Conservation (phyloP, 1,284 basidiomycete genomes). For the Fomes fomentarius region DNA sequence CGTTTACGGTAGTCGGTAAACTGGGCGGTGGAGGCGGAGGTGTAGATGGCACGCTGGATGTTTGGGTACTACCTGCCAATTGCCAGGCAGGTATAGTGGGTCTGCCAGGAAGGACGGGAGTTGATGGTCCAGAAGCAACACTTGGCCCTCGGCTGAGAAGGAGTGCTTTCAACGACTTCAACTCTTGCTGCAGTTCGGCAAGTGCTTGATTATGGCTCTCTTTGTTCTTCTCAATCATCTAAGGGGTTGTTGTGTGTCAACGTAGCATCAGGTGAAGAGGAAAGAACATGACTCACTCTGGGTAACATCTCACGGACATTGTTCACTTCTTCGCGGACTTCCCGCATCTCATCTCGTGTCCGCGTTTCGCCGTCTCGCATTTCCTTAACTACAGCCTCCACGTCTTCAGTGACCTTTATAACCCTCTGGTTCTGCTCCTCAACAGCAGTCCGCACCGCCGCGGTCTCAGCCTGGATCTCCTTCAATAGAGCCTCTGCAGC, state of each 20-base stretch:
- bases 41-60: constrained; percentile 25
- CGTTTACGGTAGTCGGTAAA: constrained; percentile 24
- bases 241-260: not conserved
- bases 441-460: constrained; percentile 73
- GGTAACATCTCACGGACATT: constrained; percentile 91
- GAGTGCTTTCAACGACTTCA: constrained; percentile 93
- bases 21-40: constrained; percentile 21
- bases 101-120: constrained; percentile 54
- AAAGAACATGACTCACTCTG: constrained; percentile 56
- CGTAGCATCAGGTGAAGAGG: not conserved
- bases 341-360: constrained; percentile 89
- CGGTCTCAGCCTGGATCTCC: constrained; percentile 81
- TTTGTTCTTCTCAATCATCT: constrained; percentile 96
- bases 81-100: constrained; percentile 92
- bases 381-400: constrained; percentile 77
- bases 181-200: constrained; percentile 88
- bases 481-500: constrained; percentile 84
- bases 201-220: constrained; percentile 81
- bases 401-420: constrained; percentile 77
- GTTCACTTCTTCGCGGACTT: constrained; percentile 90
- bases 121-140: constrained; percentile 49
- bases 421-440: constrained; percentile 85
- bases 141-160: constrained; percentile 80
- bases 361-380: constrained; percentile 80
- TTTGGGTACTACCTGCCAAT: constrained; percentile 43